A percentile compares a stretch with the other conserved stretches of the same genome.
Evolutionary conservation across 1,284 basidiomycete genomes (phyloP).

Genomic region (Boletus austroedulis): DNA sequence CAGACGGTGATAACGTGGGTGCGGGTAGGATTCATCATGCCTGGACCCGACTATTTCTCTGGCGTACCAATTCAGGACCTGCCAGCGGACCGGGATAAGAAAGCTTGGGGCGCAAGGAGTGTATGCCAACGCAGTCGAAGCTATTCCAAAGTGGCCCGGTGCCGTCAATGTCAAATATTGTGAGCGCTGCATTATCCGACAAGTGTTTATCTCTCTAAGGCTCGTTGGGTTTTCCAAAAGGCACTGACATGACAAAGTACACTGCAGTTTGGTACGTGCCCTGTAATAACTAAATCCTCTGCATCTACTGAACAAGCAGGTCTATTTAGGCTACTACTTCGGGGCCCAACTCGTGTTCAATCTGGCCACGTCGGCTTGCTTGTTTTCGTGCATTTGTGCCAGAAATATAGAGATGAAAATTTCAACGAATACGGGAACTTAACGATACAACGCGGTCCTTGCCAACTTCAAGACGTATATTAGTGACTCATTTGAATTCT

Average conservation of each 20-base stretch:
- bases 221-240: background rate
- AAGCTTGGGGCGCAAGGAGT: conserved; percentile 16
- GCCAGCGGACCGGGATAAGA: conserved; percentile 7
- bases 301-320: background rate
- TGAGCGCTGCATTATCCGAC: background rate
- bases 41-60: conserved; percentile 34
- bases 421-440: conserved; percentile 1
- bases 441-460: too few relatives aligned
- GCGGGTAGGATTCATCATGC: conserved; percentile 24
- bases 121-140: conserved; percentile 9
- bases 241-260: conserved; percentile 30
- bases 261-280: conserved; percentile 36
- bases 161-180: conserved; percentile 18
- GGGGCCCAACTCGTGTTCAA: conserved; percentile 52
- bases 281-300: too few relatives aligned
- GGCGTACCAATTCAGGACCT: conserved; percentile 15
- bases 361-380: conserved; percentile 39
- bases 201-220: background rate
- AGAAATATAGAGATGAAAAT: background rate
- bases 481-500: too few relatives aligned
- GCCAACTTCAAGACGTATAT: too few relatives aligned
- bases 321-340: conserved; percentile 51
- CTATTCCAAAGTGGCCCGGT: conserved; percentile 26
- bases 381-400: too few relatives aligned
- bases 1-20: background rate